Evolutionary conservation across 495 filamentous ascomycete species (phyloP).

Genomic region (Daldinia childiae): DNA sequence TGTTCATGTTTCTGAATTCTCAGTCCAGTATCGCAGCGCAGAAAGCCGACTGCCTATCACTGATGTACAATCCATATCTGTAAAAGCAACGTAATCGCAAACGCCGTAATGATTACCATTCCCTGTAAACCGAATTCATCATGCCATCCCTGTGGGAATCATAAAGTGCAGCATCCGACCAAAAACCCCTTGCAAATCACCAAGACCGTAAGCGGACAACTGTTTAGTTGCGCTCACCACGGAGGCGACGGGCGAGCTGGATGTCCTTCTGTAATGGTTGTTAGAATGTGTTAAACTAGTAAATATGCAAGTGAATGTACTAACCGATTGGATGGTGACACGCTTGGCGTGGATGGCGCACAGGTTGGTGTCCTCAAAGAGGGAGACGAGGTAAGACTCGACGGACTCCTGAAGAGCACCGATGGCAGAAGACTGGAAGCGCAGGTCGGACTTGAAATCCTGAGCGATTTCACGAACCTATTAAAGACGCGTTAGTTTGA

Average conservation of each 20-base stretch:
- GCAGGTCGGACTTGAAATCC: conserved; percentile 99
- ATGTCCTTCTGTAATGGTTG: conserved; percentile 79
- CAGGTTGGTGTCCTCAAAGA: conserved; percentile 99
- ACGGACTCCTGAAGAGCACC: conserved; percentile 99
- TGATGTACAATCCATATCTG: conserved; percentile 48
- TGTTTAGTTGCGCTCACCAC: conserved; percentile 82
- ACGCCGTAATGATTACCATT: conserved; percentile 54
- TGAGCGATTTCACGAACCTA: conserved; percentile 97
- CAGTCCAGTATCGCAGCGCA: conserved; percentile 38
- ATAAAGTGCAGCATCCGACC: conserved; percentile 35
- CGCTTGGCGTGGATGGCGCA: conserved; percentile 99
- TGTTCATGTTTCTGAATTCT: conserved; percentile 30
- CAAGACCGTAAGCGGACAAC: conserved; percentile 2
- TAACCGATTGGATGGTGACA: conserved; percentile 84
- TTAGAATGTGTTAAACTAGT: conserved; percentile 47
- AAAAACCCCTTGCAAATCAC: conserved; percentile 43
- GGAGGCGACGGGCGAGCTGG: conserved; percentile 95
- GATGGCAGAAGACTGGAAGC: conserved; percentile 99
- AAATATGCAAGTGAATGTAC: conserved; percentile 31
- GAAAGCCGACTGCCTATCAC: conserved; percentile 25
- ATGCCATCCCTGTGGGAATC: conserved; percentile 49
- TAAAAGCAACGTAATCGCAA: conserved; percentile 49
- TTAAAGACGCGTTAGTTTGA: conserved; percentile 48
- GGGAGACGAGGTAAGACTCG: conserved; percentile 99
- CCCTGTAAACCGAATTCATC: conserved; percentile 48